Percentiles rank a stretch among this genome's conserved stretches.
These are phyloP conservation scores for Neotropicomus parvogracilis DNA, from an alignment of 1,284 basidiomycete species.

Conservation along the genomic window DNA sequence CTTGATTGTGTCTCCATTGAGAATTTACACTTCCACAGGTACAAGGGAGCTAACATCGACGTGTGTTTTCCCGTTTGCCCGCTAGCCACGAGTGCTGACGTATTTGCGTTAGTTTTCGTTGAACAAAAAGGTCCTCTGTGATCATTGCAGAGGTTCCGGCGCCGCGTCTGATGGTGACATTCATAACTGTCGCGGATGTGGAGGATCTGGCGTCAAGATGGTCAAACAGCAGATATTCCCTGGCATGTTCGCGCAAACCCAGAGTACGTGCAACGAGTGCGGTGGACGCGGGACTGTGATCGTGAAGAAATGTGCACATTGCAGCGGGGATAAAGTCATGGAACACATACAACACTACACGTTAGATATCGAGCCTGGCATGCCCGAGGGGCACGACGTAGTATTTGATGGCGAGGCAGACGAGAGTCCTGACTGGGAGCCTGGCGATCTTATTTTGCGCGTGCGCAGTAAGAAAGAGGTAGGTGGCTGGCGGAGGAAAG, in stretches of 20 bases:
- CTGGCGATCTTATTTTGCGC: slow-evolving; percentile 85
- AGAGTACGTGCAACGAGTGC: slow-evolving; percentile 77
- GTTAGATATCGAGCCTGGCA: slow-evolving; percentile 80
- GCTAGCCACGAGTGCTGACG: slow-evolving; percentile 5
- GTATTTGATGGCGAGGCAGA: slow-evolving; percentile 92
- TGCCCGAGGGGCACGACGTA: slow-evolving; percentile 88
- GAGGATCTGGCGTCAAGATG: slow-evolving; percentile 81
- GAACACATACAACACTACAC: slow-evolving; percentile 81
- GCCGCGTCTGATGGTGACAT: slow-evolving; percentile 86
- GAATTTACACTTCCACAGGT: slow-evolving; percentile 38
- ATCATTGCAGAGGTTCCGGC: slow-evolving; percentile 89
- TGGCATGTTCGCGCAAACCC: slow-evolving; percentile 86
- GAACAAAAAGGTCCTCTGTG: slow-evolving; percentile 85
- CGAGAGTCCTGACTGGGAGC: slow-evolving; percentile 88
- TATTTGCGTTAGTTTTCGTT: slow-evolving; percentile 70
- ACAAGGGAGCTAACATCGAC: slow-evolving; percentile 79
- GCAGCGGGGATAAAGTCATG: slow-evolving; percentile 77
- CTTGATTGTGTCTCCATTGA: slow-evolving; percentile 4
- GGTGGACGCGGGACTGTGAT: slow-evolving; percentile 80
- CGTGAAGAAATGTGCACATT: slow-evolving; percentile 74
- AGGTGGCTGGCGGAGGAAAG: slow-evolving; percentile 84
- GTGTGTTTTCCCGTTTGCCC: slow-evolving; percentile 41
- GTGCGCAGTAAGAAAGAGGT: slow-evolving; percentile 72
- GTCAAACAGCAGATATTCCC: slow-evolving; percentile 93
- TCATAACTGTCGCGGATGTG: slow-evolving; percentile 75